Base-by-base conservation (phyloP, 129 eudicot genomes). In the Ambrosia trifida region DNA sequence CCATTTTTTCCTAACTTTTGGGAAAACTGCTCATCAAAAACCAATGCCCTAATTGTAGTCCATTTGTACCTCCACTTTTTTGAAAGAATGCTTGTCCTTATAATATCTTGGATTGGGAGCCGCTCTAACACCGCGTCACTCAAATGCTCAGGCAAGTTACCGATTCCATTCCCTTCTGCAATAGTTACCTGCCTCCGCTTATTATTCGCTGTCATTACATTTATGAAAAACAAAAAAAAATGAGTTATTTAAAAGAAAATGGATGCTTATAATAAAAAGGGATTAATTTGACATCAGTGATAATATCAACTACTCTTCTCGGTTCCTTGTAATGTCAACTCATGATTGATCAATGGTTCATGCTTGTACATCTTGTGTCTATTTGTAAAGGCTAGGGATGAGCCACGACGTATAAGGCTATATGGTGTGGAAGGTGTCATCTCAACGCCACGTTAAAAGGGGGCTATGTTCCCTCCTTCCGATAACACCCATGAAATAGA, bases 51-150 rank as follows among this genome's bases (percentile, higher is more conserved):
- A 49, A 46, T 66, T 24, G n/a, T 35, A 2, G 70, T 79, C 78
- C 65, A 66, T 66, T 5, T 66, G 19, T 66, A 66, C 69, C 74
- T 72, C 79, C 78, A 66, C 2, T 14, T 72, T 74, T 35, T 56
- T 20, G 83, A 58, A 30, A 72, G 51, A 45, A 31, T 8, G 69
- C 68, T 60, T 56, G 71, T 72, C 10, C 63, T 46, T 5, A 59
- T 24, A 3, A 68, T 70, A 57, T 79, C 83, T 54, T 72, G 60
- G 41, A 79, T 4, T 0, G 78, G 65, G 62, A 79, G 56, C 33
- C 53, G 20, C 69, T 73, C 73, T 18, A 72, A 20, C 58, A 72
- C 66, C 3, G 52, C 40, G 74, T 11, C 73, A 7, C 72, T 72
- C 63, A 79, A 41, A n/a, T 56, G 58, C 10, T 60, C 65, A 4